Evolutionary conservation across 2,329 filamentous ascomycete genomes (phyloP), one percentile per base, ranked within the genome.

Genomic region (Lasiodiplodia gonubiensis): DNA sequence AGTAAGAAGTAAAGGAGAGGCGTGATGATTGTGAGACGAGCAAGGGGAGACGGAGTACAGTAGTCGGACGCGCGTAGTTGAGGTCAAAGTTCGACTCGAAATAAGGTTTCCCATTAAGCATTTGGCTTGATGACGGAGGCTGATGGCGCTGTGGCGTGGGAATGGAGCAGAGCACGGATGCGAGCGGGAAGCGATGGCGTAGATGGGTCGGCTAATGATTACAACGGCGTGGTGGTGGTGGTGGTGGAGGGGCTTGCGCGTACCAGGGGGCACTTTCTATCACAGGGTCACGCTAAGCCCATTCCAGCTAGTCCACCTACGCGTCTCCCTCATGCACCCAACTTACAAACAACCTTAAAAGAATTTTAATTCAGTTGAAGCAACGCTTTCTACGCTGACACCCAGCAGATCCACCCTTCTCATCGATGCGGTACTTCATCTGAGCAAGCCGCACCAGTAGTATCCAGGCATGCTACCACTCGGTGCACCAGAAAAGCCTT

Each of bases 241-340:
- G 11, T 27, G 57, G 53, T 57, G 53, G 53, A 49, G 21, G 11
- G 57, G 57, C 57, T 61, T 61, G 57, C 57, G 57, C 16, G 57
- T 42, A 33, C 52, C 14, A 33, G 14, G 46, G 23, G 16, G 21
- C 21, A 14, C 12, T 39, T 23, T 37, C 53, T 16, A n/a, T 18
- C 23, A 27, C 57, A 35, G 16, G 16, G 39, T 10, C 8, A 10
- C 14, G 39, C 57, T 61, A 33, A 18, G 16, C 57, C 57, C 0
- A 11, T 2, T 27, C 16, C 11, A 39, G 57, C 35, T 61, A 61
- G 57, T 11, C 35, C 16, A 5, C 8, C n/a, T 25, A 3, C 14
- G 37, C 18, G 39, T 61, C 25, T n/a, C 8, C 16, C 21, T 25
- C 25, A 7, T 30, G 18, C 5, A 53, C 16, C 14, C 25, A 8